These are phyloP conservation scores for Plasmodium knowlesi DNA, from an alignment of 169 alveolate genomes.

Conservation along the genomic window DNA sequence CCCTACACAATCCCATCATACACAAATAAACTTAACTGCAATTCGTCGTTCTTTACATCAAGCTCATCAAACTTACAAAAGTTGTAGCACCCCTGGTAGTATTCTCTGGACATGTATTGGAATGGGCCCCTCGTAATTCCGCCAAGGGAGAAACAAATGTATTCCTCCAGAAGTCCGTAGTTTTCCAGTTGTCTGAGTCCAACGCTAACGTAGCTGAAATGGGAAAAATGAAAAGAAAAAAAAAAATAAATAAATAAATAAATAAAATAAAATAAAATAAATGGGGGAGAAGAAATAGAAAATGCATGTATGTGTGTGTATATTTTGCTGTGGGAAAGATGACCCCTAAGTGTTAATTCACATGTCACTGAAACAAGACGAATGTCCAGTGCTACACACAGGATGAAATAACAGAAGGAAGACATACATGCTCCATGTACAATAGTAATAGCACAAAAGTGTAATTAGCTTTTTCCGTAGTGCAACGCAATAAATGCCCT, in stretches of 20 bases:
- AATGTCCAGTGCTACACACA: background rate
- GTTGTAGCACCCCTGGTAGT: conserved; percentile 61
- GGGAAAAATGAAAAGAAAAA: background rate
- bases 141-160: conserved; percentile 63
- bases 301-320: background rate
- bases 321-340: background rate
- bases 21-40: conserved; percentile 63
- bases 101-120: conserved; percentile 53
- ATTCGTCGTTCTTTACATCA: conserved; percentile 60
- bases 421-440: background rate
- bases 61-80: conserved; percentile 70
- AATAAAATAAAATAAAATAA: background rate
- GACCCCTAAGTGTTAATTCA: background rate
- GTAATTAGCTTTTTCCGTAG: background rate
- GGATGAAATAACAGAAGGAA: background rate
- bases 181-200: conserved; percentile 62
- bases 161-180: conserved; percentile 61
- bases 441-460: background rate
- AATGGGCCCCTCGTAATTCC: conserved; percentile 69
- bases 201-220: conserved; percentile 60
- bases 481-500: background rate
- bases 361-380: background rate
- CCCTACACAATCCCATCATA: conserved; percentile 67
- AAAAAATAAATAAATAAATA: too few relatives aligned
- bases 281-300: background rate